phyloP scores from a whole-genome alignment of 345 rosid species.

The Odontarrhena argentea region DNA sequence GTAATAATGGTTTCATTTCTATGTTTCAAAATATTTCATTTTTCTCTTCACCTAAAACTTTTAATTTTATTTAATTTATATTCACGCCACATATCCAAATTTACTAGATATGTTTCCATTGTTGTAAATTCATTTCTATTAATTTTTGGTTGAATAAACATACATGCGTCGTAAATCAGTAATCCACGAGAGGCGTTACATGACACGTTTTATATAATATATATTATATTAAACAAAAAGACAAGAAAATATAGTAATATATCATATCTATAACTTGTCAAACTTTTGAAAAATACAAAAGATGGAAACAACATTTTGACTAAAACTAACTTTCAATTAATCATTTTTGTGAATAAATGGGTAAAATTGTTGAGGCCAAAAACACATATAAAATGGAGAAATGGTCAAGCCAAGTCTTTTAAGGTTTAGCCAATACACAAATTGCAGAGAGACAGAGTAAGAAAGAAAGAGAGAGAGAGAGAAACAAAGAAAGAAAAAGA shows the following conservation, averaged over 20 bases:
- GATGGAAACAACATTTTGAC: too few species aligned
- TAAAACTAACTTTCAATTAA: not conserved
- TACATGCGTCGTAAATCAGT: not conserved
- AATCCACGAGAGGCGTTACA: too few species aligned
- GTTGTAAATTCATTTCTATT: not conserved
- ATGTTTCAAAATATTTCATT: not conserved
- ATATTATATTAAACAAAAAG: not conserved
- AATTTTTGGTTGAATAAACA: not conserved
- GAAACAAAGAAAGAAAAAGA: slow-evolving; percentile 11
- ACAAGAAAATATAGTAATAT: not conserved
- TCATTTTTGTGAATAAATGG: not conserved
- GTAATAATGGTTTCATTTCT: not conserved
- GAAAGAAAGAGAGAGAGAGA: slow-evolving; percentile 13
- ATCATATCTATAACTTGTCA: not conserved
- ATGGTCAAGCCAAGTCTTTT: slow-evolving; percentile 39
- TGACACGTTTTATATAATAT: not conserved
- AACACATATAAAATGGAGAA: slow-evolving; percentile 5
- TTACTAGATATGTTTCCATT: not conserved
- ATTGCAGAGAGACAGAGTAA: slow-evolving; percentile 41
- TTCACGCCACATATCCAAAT: too few species aligned
- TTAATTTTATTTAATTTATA: not conserved
- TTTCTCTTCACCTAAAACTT: too few species aligned
- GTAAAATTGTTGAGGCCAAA: not conserved
- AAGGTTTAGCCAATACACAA: slow-evolving; percentile 42
- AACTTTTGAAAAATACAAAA: not conserved